Percentiles rank a stretch among this genome's conserved stretches.
phyloP scores from a whole-genome alignment of 306 rosid species.

The Castanea sativa region DNA sequence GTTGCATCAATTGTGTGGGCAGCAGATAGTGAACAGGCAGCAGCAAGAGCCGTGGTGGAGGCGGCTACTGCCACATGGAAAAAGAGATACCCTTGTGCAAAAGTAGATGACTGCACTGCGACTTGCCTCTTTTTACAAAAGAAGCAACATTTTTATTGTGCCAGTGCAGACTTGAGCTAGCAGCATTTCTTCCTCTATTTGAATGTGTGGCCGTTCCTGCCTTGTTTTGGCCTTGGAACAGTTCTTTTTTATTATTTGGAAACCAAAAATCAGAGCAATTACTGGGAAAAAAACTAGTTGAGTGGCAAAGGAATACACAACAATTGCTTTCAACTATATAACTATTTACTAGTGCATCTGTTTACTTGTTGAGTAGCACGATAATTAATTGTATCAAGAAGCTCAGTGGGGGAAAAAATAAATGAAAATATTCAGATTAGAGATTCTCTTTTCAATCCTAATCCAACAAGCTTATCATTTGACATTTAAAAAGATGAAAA shows the following conservation, averaged over 20 bases:
- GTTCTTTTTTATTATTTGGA: background rate
- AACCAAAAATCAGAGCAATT: background rate
- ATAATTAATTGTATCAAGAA: background rate
- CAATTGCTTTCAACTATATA: background rate
- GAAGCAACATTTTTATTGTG: background rate
- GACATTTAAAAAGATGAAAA: background rate
- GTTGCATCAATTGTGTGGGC: slow-evolving; percentile 65
- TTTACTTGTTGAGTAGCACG: background rate
- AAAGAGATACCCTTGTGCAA: slow-evolving; percentile 40
- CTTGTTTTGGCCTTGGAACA: background rate
- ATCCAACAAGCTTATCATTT: background rate
- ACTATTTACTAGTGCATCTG: background rate
- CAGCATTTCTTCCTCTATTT: background rate
- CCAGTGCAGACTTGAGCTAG: background rate
- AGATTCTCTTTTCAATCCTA: background rate
- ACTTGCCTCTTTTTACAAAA: slow-evolving; percentile 52
- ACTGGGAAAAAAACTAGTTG: background rate
- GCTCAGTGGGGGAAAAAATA: background rate
- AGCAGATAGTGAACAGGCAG: slow-evolving; percentile 45
- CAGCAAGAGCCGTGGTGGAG: slow-evolving; percentile 58
- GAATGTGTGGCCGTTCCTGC: background rate
- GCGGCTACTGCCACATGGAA: slow-evolving; percentile 58
- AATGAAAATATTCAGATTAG: background rate
- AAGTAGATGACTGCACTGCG: slow-evolving; percentile 61
- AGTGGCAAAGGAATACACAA: background rate